Base-by-base conservation (phyloP, 2,329 filamentous ascomycete species). In the Cordyceps javanica region DNA sequence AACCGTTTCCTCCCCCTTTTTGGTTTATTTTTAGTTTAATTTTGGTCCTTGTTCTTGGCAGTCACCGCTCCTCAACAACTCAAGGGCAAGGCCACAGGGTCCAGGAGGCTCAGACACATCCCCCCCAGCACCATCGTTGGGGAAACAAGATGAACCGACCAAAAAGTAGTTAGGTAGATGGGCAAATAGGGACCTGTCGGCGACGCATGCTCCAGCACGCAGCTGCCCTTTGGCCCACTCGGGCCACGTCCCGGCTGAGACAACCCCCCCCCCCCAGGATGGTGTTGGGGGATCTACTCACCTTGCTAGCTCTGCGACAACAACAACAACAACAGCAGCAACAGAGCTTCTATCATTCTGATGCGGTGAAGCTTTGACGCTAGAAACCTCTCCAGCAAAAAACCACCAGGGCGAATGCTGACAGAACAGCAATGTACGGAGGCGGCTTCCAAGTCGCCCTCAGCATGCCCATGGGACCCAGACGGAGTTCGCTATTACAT, bases 271-370 rank as follows among this genome's bases (percentile, higher is more conserved):
- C 14, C 38, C 30, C 38, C 41, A 55, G n/a, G n/a, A 55, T 30
- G 28, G 28, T 55, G 54, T 49, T 56, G 54, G 54, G 53, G 42
- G 54, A 56, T 56, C 54, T 48, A 49, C n/a, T n/a, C n/a, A n/a
- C 34, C 54, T 21, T 49, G 32, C 52, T 45, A 34, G 52, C 39
- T n/a, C 13, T 30, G 11, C 21, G 21, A 44, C 41, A 44, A 13
- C 4, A 44, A n/a, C n/a, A n/a, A n/a, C n/a, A n/a, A n/a, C n/a
- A n/a, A n/a, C n/a, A n/a, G n/a, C n/a, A n/a, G n/a, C n/a, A n/a
- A n/a, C n/a, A n/a, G n/a, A n/a, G n/a, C n/a, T n/a, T n/a, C n/a
- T n/a, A n/a, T n/a, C n/a, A n/a, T n/a, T 26, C 41, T 26, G 21
- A 14, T 41, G 49, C 49, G 49, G 49, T 52, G 34, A 54, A 54